Conservation (phyloP, 1,139 yeast species). For the Pichia sp. region DNA sequence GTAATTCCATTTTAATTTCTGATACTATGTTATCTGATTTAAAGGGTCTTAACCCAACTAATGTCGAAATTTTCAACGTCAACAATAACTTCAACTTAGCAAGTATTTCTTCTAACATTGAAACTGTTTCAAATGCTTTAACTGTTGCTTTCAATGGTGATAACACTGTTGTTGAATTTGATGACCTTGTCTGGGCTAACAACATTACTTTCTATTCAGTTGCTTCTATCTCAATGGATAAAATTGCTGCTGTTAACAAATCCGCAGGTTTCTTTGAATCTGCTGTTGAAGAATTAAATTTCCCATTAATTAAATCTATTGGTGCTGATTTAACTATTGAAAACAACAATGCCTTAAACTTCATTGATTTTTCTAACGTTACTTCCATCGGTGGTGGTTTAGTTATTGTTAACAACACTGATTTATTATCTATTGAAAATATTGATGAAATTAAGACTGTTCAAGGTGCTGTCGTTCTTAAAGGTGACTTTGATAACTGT, state of each 20-base stretch:
- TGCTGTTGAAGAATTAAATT: constrained; percentile 50
- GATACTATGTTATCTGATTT: constrained; percentile 80
- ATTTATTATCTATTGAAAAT: constrained; percentile 58
- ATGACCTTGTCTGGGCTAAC: constrained; percentile 74
- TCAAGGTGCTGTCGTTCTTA: constrained; percentile 80
- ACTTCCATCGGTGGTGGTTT: constrained; percentile 81
- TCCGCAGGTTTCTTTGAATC: constrained; percentile 73
- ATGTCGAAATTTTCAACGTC: constrained; percentile 71
- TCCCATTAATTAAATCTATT: constrained; percentile 51
- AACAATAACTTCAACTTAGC: constrained; percentile 79
- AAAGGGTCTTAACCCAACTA: constrained; percentile 71
- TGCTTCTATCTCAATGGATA: constrained; percentile 61
- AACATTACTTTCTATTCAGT: constrained; percentile 79
- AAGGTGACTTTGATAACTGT: constrained; percentile 78
- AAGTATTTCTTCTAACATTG: constrained; percentile 65
- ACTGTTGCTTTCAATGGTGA: constrained; percentile 83
- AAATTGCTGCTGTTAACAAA: constrained; percentile 67
- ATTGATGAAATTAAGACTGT: constrained; percentile 68
- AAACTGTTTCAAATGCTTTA: constrained; percentile 66
- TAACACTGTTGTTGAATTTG: constrained; percentile 60
- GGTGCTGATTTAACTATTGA: constrained; percentile 79
- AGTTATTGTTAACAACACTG: constrained; percentile 75
- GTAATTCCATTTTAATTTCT: constrained; percentile 67
- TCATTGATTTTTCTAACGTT: constrained; percentile 64
- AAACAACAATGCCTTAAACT: constrained; percentile 67